phyloP scores from a whole-genome alignment of 2,329 filamentous ascomycete genomes.

The Aspergillus proliferans region DNA sequence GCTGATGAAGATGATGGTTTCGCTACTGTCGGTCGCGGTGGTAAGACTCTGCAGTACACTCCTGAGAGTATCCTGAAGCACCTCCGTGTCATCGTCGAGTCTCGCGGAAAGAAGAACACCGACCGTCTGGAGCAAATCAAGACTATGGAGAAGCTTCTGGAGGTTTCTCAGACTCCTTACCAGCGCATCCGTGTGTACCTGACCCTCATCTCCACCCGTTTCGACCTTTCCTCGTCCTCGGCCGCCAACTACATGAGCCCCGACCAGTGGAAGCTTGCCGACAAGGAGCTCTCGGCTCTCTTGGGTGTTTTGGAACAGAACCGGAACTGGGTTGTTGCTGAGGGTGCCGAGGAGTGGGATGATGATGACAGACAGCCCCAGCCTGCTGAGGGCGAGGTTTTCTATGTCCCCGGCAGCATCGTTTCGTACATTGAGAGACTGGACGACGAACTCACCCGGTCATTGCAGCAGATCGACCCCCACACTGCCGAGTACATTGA shows the following conservation, averaged over 20 bases:
- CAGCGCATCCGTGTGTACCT: conserved; percentile 89
- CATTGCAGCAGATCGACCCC: conserved; percentile 94
- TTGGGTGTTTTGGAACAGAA: conserved; percentile 73
- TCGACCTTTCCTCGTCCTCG: conserved; percentile 78
- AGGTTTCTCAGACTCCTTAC: conserved; percentile 85
- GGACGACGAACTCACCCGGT: conserved; percentile 93
- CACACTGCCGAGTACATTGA: conserved; percentile 99
- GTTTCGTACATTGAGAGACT: conserved; percentile 92
- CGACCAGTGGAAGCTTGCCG: conserved; percentile 94
- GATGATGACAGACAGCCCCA: conserved; percentile 91
- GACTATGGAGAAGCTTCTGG: conserved; percentile 91
- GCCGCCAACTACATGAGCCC: conserved; percentile 74
- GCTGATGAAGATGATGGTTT: conserved; percentile 75
- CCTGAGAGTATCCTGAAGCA: conserved; percentile 98
- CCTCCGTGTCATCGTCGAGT: conserved; percentile 85
- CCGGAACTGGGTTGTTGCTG: conserved; percentile 75
- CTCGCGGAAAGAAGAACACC: conserved; percentile 97
- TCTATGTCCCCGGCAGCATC: conserved; percentile 90
- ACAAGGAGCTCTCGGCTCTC: conserved; percentile 74
- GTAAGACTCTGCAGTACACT: conserved; percentile 84
- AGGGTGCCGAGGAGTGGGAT: conserved; percentile 96
- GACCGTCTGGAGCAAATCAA: conserved; percentile 91
- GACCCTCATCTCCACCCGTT: conserved; percentile 85
- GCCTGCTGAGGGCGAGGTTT: conserved; percentile 64
- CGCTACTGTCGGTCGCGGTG: conserved; percentile 78